These are phyloP conservation scores for Buxus sempervirens DNA, from an alignment of 164 flowering plant genomes.

Conservation along the genomic window DNA sequence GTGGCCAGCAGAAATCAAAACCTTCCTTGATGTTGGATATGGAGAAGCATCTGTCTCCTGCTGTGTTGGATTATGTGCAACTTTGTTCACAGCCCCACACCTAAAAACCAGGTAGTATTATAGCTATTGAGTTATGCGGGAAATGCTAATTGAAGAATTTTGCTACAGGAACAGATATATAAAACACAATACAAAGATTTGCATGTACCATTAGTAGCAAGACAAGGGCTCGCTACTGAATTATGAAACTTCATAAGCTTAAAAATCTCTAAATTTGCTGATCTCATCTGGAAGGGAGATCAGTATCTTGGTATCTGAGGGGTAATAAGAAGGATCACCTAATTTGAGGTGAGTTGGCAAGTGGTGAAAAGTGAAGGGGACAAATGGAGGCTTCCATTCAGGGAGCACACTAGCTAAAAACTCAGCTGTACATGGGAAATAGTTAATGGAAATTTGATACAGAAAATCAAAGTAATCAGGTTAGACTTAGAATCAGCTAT, in stretches of 20 bases:
- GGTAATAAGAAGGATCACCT: no score
- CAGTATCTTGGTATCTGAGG: no score
- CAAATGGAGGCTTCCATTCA: no score
- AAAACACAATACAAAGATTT: not conserved
- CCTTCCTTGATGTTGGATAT: constrained; percentile 25
- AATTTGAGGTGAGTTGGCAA: no score
- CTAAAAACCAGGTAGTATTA: constrained; percentile 26
- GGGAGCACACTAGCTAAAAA: no score
- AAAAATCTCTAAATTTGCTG: constrained; percentile 32
- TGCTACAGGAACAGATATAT: not conserved
- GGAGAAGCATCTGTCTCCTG: constrained; percentile 19
- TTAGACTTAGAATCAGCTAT: no score
- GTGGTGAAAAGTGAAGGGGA: no score
- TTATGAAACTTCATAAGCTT: constrained; percentile 23
- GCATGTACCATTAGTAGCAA: not conserved
- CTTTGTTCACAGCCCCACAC: constrained; percentile 32
- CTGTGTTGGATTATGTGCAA: constrained; percentile 12
- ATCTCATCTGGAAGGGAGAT: constrained; percentile 23
- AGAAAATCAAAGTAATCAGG: no score
- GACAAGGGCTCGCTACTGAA: not conserved
- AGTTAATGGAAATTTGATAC: no score
- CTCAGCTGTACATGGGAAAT: no score
- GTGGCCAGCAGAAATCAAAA: constrained; percentile 24
- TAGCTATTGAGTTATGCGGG: not conserved
- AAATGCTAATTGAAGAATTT: not conserved